Percentiles rank a stretch among this genome's conserved stretches.
Evolutionary conservation across 2,329 filamentous ascomycete species (phyloP).

Genomic region (Pseudonectria foliicola): DNA sequence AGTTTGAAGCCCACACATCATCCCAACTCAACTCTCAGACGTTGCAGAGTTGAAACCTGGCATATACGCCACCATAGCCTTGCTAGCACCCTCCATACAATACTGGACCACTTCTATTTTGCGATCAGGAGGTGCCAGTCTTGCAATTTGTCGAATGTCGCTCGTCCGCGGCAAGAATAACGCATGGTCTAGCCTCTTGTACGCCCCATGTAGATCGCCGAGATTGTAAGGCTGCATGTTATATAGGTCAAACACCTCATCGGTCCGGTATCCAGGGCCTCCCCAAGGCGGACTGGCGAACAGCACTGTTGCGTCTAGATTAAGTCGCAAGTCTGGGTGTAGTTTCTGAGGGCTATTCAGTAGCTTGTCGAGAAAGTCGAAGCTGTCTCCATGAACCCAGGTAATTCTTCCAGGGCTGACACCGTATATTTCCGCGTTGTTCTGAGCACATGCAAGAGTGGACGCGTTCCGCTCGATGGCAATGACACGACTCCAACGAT

Average conservation of each 20-base stretch:
- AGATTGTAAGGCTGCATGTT: conserved; percentile 86
- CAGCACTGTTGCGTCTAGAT: conserved; percentile 36
- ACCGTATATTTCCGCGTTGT: conserved; percentile 83
- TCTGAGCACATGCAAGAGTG: conserved; percentile 81
- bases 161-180: conserved; percentile 83
- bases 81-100: conserved; percentile 83
- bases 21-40: conserved; percentile 4
- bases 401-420: conserved; percentile 65
- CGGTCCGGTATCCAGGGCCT: conserved; percentile 47
- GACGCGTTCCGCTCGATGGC: conserved; percentile 79
- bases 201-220: conserved; percentile 53
- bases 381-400: conserved; percentile 84
- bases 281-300: conserved; percentile 58
- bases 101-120: conserved; percentile 80
- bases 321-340: conserved; percentile 33
- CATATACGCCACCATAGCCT: conserved; percentile 63
- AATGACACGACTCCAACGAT: conserved; percentile 75
- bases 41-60: conserved; percentile 26
- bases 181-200: conserved; percentile 53
- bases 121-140: conserved; percentile 37
- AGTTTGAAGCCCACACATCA: no score
- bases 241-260: conserved; percentile 71
- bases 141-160: conserved; percentile 71
- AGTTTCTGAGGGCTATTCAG: conserved; percentile 29
- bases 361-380: conserved; percentile 57